phyloP scores from a whole-genome alignment of 2,329 filamentous ascomycete species.

The Ilyonectria destructans region DNA sequence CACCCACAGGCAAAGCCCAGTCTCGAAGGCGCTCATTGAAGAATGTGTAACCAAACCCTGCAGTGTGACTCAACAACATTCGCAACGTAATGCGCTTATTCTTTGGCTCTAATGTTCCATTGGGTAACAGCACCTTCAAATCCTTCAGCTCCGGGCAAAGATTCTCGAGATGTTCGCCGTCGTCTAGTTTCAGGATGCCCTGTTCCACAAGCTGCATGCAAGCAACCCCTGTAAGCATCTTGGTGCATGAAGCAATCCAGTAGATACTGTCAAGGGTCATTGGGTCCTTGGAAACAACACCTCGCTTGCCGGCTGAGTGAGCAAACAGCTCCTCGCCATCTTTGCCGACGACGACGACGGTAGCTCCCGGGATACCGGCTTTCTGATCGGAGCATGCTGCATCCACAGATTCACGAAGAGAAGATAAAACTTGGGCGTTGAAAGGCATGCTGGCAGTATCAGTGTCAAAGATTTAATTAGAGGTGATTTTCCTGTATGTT shows the following conservation, averaged over 20 bases:
- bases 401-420: conserved; percentile 53
- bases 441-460: conserved; percentile 39
- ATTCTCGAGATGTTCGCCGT: conserved; percentile 61
- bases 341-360: conserved; percentile 64
- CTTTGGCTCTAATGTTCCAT: conserved; percentile 61
- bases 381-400: conserved; percentile 56
- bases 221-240: conserved; percentile 68
- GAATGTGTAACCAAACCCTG: conserved; percentile 73
- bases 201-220: conserved; percentile 73
- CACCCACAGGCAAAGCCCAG: conserved; percentile 64
- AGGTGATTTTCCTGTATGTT: neutral
- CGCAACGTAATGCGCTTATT: conserved; percentile 68
- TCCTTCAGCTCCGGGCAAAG: conserved; percentile 67
- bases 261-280: conserved; percentile 76
- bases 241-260: conserved; percentile 73
- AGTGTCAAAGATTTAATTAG: neutral
- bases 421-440: conserved; percentile 29
- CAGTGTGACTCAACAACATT: conserved; percentile 71
- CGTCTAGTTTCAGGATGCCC: conserved; percentile 64
- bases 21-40: conserved; percentile 66
- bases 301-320: conserved; percentile 65
- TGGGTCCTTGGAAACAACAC: conserved; percentile 60
- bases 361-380: conserved; percentile 61
- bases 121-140: conserved; percentile 61
- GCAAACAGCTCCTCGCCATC: conserved; percentile 64